Base-by-base conservation (phyloP, 2,329 filamentous ascomycete species). In the Zopfia rhizophila region DNA sequence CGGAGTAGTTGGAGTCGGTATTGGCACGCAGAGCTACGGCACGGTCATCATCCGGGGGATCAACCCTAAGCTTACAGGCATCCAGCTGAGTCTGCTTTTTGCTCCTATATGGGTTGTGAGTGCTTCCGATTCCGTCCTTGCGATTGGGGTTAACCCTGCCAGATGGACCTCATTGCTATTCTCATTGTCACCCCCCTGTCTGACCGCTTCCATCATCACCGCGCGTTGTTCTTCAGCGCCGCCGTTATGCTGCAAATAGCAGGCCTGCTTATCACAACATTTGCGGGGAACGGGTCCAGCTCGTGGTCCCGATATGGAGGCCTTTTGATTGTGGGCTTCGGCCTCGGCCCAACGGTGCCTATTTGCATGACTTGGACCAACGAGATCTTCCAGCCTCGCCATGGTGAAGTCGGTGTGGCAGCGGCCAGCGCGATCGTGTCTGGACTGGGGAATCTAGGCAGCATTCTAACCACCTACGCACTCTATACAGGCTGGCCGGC, bases 301-400 rank as follows among this genome's bases (percentile, higher is more conserved):
- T 84, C 87, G 25, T 96, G 91, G 90, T 86, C 89, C 2, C 85
- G 91, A 29, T 96, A 96, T 66, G 90, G 89, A 35, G 91, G 91
- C 3, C 82, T 96, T n/a, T 76, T 96, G 38, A 87, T 96, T 74
- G 88, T 96, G 24, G 91, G 91, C 4, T 96, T 96, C 63, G 91
- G 91, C 0, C 85, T 96, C 2, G 91, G 91, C 1, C 91, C 91
- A 3, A 96, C 91, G 0, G 91, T 96, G 1, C 91, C 91, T 8
- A 93, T 93, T 63, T 93, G 89, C 70, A 96, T 96, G 91, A 88
- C 91, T 24, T 96, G 91, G 91, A 91, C 89, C 22, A 90, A 86
- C 53, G 89, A 96, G 72, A 88, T 96, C 64, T 96, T 96, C 77
- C 91, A 96, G 74, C 82, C 83, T 22, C 87, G 91, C 10, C 91